A percentile compares a stretch with the other conserved stretches of the same genome.
These are phyloP conservation scores for Cercospora beticola DNA, from an alignment of 2,329 filamentous ascomycete genomes.

Conservation along the genomic window DNA sequence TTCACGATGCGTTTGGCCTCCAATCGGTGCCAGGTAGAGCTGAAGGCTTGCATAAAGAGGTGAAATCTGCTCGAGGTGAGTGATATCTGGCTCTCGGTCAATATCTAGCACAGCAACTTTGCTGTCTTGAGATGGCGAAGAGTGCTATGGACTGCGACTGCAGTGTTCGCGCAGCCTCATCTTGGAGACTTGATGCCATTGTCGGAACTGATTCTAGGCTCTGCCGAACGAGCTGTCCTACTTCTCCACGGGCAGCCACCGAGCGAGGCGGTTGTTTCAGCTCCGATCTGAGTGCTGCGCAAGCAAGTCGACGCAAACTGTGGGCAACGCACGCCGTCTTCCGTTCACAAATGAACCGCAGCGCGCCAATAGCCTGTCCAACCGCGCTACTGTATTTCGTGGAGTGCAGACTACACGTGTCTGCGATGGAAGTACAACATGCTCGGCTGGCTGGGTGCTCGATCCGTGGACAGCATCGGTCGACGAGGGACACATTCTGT, in stretches of 20 bases:
- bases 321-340: background rate
- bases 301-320: background rate
- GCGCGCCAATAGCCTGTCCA: background rate
- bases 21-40: background rate
- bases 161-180: background rate
- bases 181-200: background rate
- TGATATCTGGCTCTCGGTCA: background rate
- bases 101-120: background rate
- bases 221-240: background rate
- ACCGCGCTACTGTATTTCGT: background rate
- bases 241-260: background rate
- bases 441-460: background rate
- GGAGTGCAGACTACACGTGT: background rate
- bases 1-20: background rate
- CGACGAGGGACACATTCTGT: background rate
- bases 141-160: background rate
- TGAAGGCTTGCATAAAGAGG: background rate
- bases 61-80: background rate
- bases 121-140: background rate
- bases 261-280: background rate
- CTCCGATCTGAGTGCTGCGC: background rate
- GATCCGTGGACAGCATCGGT: background rate
- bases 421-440: background rate
- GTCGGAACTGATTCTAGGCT: background rate
- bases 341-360: background rate